Conservation (phyloP, 2,329 filamentous ascomycete species). For the Fusarium floridanum region DNA sequence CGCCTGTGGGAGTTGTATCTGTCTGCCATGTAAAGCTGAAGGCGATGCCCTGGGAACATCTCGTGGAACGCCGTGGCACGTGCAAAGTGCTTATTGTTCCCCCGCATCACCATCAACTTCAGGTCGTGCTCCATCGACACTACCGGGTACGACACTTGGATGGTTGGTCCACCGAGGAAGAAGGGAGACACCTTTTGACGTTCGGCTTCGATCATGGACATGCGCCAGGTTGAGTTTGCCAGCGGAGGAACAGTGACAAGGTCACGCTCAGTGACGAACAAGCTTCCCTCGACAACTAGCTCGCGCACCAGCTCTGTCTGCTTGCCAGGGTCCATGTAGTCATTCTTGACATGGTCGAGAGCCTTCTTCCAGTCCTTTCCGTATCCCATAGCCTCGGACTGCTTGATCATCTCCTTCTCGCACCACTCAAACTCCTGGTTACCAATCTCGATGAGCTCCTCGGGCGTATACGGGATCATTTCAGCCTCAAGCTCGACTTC, state of each 20-base stretch:
- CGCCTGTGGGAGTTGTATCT: conserved; percentile 31
- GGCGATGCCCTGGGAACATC: conserved; percentile 31
- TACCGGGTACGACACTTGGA: conserved; percentile 30
- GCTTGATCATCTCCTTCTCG: conserved; percentile 35
- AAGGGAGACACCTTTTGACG: conserved; percentile 27
- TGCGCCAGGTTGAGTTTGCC: conserved; percentile 36
- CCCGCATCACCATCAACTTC: conserved; percentile 36
- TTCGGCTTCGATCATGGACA: conserved; percentile 33
- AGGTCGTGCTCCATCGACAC: conserved; percentile 31
- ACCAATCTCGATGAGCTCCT: conserved; percentile 30
- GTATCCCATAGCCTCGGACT: conserved; percentile 25
- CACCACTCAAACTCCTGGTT: conserved; percentile 37
- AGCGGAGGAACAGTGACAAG: conserved; percentile 23
- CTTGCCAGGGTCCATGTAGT: conserved; percentile 33
- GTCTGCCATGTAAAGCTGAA: conserved; percentile 35
- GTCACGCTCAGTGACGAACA: conserved; percentile 33
- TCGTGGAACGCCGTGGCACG: conserved; percentile 29
- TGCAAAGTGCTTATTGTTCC: conserved; percentile 33
- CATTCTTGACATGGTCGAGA: conserved; percentile 29
- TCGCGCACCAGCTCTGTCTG: conserved; percentile 25
- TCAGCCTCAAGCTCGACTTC: conserved; percentile 34
- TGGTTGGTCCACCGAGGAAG: conserved; percentile 26
- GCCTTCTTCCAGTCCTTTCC: conserved; percentile 34
- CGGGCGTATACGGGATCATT: conserved; percentile 31
- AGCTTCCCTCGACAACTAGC: conserved; percentile 30